phyloP scores from a whole-genome alignment of 2,329 filamentous ascomycete genomes.

The Phialophora macrospora region DNA sequence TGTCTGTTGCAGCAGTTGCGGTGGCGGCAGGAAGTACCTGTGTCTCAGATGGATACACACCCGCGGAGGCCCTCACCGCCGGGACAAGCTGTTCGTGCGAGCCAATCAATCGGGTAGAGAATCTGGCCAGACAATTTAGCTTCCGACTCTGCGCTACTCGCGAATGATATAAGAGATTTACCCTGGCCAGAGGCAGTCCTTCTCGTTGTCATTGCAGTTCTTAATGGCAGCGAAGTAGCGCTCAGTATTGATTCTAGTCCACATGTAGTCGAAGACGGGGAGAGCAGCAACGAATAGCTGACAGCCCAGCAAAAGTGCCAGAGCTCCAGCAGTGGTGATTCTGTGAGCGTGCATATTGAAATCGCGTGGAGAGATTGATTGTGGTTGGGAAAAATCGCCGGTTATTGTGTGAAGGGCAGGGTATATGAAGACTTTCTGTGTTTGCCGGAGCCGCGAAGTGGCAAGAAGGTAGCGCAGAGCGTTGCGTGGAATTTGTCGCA shows the following conservation, averaged over 20 bases:
- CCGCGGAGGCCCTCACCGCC: slow-evolving; percentile 16
- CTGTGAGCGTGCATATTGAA: slow-evolving; percentile 16
- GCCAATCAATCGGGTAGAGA: background rate
- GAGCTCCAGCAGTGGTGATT: slow-evolving; percentile 7
- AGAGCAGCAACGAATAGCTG: slow-evolving; percentile 23
- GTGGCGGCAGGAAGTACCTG: background rate
- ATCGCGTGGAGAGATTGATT: background rate
- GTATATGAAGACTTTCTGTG: background rate
- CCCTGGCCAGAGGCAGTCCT: slow-evolving; percentile 11
- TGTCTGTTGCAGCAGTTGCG: background rate
- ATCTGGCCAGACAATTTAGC: background rate
- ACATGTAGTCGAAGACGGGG: slow-evolving; percentile 25
- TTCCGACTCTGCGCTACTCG: background rate
- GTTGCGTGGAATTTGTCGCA: slow-evolving; percentile 11
- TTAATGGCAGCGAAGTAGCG: slow-evolving; percentile 5
- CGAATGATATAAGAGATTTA: slow-evolving; percentile 8
- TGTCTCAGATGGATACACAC: slow-evolving; percentile 29
- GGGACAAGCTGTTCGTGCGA: background rate
- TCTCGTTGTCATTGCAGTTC: background rate
- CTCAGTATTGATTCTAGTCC: slow-evolving; percentile 14
- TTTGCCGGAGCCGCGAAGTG: slow-evolving; percentile 7
- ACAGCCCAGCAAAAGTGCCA: slow-evolving; percentile 13
- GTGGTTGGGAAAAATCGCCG: background rate
- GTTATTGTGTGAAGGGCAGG: background rate
- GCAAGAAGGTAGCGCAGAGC: slow-evolving; percentile 20